Percentiles rank a stretch among this genome's conserved stretches.
These are phyloP conservation scores for Millerozyma miso DNA, from an alignment of 805 yeast species.

Conservation along the genomic window DNA sequence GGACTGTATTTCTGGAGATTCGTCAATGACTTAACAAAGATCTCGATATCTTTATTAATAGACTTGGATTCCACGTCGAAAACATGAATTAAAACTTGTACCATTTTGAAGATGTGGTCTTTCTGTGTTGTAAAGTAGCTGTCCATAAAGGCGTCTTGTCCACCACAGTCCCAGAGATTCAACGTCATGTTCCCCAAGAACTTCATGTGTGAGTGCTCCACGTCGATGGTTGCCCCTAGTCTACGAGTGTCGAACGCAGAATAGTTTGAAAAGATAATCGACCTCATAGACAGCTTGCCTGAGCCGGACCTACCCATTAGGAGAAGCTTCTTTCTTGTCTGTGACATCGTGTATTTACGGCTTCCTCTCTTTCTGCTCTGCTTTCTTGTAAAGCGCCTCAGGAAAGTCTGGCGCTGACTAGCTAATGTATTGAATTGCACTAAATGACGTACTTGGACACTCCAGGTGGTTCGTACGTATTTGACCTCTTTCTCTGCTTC, in stretches of 20 bases:
- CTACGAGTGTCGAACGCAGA: conserved; percentile 95
- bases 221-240: conserved; percentile 95
- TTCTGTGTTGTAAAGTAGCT: conserved; percentile 84
- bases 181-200: conserved; percentile 93
- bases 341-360: conserved; percentile 22
- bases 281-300: conserved; percentile 96
- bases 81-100: conserved; percentile 91
- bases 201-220: conserved; percentile 93
- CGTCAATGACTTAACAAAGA: conserved; percentile 77
- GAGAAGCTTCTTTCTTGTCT: conserved; percentile 38
- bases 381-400: too few species aligned
- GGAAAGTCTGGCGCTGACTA: too few species aligned
- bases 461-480: too few species aligned
- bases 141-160: conserved; percentile 95
- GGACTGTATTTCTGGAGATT: conserved; percentile 84
- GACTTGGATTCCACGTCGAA: conserved; percentile 94
- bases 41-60: conserved; percentile 88
- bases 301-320: conserved; percentile 90
- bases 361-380: too few species aligned
- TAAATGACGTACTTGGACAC: too few species aligned
- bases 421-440: too few species aligned
- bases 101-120: conserved; percentile 91
- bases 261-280: conserved; percentile 91
- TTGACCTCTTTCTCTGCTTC: too few species aligned
- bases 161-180: conserved; percentile 98